Evolutionary conservation across 139 green algal genomes (phyloP), one percentile per base, ranked within the genome.

Genomic region (Coelastrella sp.): DNA sequence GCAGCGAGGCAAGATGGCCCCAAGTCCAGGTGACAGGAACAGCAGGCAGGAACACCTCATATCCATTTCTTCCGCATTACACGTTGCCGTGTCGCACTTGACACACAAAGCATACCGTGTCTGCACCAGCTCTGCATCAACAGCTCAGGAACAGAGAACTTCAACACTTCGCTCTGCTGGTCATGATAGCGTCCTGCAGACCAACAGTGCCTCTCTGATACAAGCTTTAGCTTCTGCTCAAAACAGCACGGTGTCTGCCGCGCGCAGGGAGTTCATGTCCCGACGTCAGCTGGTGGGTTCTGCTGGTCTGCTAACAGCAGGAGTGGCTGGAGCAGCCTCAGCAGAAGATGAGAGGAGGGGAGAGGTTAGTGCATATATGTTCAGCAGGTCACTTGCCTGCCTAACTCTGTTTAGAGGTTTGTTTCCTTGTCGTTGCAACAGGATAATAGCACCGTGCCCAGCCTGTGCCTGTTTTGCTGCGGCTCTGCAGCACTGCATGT

Each of bases 271-370:
- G 5, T 4, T 17, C 10, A 5, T 88, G 7, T 79, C 68, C 6
- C 7, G 85, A 56, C 85, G 85, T 5, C 47, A 83, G n/a, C 20
- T 89, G 56, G 57, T 89, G n/a, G 85, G 85, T 20, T 76, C 68
- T 61, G 65, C 17, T 10, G 73, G 85, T 6, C 56, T 89, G 71
- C n/a, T 89, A 22, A 54, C 85, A 73, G 56, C 85, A 17, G 85
- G 85, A 23, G 85, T 58, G 16, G 73, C 73, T 60, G 85, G 57
- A 13, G 73, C 56, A 8, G 58, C 57, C 57, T 17, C 58, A 57
- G 66, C 56, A 83, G 85, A 64, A 88, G 83, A 89, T 20, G 73
- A 89, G 61, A 13, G 61, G 73, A 78, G 73, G 20, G 13, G 73
- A 54, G 73, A 20, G 16, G 73, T 32, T 22, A 16, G 16, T 78